Conservation (phyloP, 352 stramenopile genomes). For the Thraustochytrium sp. region DNA sequence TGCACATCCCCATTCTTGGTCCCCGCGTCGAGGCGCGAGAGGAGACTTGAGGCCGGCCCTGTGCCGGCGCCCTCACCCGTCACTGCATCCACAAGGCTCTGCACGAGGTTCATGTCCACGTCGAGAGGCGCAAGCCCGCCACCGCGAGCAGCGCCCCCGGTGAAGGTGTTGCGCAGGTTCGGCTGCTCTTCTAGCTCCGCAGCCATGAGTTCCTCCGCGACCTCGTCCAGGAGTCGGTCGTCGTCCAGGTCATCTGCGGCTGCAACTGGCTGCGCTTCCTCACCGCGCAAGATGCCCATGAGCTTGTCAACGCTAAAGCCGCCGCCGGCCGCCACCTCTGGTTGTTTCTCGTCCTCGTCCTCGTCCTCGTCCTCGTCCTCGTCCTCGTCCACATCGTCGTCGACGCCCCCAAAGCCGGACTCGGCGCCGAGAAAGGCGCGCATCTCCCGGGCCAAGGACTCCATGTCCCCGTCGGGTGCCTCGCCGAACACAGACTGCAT, state of each 20-base stretch:
- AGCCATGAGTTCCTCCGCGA: neutral
- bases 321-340: too few relatives aligned
- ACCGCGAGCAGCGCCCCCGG: neutral
- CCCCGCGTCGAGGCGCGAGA: neutral
- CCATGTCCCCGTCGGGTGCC: neutral
- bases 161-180: slow-evolving; percentile 3
- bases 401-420: slow-evolving; percentile 22
- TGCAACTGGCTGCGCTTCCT: neutral
- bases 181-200: neutral
- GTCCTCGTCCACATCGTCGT: neutral
- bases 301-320: neutral
- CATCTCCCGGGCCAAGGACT: neutral
- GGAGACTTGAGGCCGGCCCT: slow-evolving; percentile 51
- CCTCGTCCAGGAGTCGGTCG: neutral
- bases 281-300: neutral
- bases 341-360: neutral
- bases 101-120: slow-evolving; percentile 53
- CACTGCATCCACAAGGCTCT: slow-evolving; percentile 51
- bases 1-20: too few relatives aligned
- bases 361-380: neutral
- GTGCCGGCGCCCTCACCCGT: slow-evolving; percentile 45
- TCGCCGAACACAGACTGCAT: neutral
- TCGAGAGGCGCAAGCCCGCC: slow-evolving; percentile 42
- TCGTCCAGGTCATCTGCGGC: neutral
- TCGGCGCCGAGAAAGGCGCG: neutral